A percentile compares a stretch with the other conserved stretches of the same genome.
Evolutionary conservation across 2,329 filamentous ascomycete species (phyloP).

Genomic region (Aspergillus ruber): DNA sequence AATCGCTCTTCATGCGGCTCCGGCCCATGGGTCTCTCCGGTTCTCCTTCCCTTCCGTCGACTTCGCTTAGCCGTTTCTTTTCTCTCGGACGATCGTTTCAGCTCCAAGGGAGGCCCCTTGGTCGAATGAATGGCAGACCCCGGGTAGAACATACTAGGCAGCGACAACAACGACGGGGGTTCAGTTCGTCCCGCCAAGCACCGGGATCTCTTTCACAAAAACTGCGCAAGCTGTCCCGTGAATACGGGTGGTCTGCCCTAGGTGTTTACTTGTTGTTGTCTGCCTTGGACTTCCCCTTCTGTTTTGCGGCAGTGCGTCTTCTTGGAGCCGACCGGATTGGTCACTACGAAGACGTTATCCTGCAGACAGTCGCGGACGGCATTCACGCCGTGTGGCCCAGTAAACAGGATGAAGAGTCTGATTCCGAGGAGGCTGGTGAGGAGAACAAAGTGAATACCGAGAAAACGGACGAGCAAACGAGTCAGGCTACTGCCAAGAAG

Average conservation of each 20-base stretch:
- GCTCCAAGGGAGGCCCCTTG: not conserved
- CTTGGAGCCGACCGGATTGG: constrained; percentile 84
- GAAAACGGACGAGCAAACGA: constrained; percentile 18
- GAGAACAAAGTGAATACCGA: constrained; percentile 8
- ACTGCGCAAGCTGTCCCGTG: constrained; percentile 75
- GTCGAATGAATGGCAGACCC: not conserved
- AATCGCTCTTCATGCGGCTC: not conserved
- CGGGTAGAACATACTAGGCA: not conserved
- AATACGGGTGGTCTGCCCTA: constrained; percentile 90
- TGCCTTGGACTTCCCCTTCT: constrained; percentile 87
- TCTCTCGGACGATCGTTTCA: not conserved
- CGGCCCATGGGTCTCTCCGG: not conserved
- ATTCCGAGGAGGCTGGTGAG: constrained; percentile 12
- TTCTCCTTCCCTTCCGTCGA: not conserved
- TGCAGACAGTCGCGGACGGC: constrained; percentile 31
- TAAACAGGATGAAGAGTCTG: constrained; percentile 7
- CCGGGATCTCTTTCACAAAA: constrained; percentile 58
- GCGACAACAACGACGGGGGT: constrained; percentile 17
- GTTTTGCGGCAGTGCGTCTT: constrained; percentile 77
- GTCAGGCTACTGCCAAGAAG: constrained; percentile 27
- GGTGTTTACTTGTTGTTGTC: constrained; percentile 85
- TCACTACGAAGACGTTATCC: constrained; percentile 39
- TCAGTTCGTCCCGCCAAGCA: constrained; percentile 11
- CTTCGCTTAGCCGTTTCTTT: not conserved
- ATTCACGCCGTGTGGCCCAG: constrained; percentile 34